Evolutionary conservation across 2,329 filamentous ascomycete genomes (phyloP).

Genomic region (Talaromyces islandicus): DNA sequence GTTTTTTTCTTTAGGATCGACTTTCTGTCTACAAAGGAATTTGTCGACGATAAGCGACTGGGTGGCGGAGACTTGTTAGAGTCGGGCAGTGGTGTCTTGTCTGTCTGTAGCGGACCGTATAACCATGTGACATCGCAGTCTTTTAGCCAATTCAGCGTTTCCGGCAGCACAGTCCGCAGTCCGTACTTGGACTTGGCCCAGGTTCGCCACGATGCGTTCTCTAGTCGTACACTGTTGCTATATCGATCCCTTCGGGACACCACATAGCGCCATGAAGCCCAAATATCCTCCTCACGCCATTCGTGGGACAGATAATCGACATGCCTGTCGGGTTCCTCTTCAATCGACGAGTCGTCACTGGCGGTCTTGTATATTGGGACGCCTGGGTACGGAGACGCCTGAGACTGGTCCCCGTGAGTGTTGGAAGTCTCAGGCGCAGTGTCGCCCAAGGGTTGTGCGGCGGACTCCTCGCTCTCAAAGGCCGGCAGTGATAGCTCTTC

Average conservation of each 20-base stretch:
- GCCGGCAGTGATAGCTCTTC: constrained; percentile 32
- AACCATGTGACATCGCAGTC: constrained; percentile 97
- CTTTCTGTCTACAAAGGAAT: constrained; percentile 70
- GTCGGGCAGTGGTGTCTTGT: constrained; percentile 50
- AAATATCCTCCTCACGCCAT: constrained; percentile 94
- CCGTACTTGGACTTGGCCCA: constrained; percentile 92
- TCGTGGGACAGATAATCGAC: constrained; percentile 94
- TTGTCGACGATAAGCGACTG: constrained; percentile 54
- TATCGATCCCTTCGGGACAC: constrained; percentile 73
- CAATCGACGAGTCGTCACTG: constrained; percentile 68
- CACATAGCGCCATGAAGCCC: constrained; percentile 94
- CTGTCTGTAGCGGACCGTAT: constrained; percentile 83
- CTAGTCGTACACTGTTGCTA: constrained; percentile 72
- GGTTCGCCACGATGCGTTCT: constrained; percentile 95
- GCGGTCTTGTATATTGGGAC: neutral
- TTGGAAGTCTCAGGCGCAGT: neutral
- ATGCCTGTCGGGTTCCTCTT: constrained; percentile 71
- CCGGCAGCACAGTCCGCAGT: constrained; percentile 80
- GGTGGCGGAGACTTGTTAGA: constrained; percentile 45
- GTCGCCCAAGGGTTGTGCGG: neutral
- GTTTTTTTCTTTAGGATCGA: constrained; percentile 94
- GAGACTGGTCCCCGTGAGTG: neutral
- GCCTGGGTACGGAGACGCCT: neutral
- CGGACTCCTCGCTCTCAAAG: constrained; percentile 34
- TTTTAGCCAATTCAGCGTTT: constrained; percentile 94